Evolutionary conservation across 345 rosid species (phyloP).

Genomic region (Arabidopsis suecica): DNA sequence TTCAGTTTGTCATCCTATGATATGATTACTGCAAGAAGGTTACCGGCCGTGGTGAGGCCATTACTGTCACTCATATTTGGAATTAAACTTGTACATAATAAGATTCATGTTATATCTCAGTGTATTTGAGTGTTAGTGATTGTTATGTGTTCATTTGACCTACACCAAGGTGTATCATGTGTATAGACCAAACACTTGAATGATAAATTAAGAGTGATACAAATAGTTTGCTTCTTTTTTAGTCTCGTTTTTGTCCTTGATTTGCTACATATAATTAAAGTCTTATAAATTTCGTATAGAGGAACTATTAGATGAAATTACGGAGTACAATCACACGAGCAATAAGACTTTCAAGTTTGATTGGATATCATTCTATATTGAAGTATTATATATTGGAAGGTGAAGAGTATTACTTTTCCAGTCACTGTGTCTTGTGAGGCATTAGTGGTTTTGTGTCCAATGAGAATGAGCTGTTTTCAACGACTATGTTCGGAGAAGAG

Average conservation of each 20-base stretch:
- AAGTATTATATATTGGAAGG: conserved; percentile 8
- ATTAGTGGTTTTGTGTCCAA: conserved; percentile 10
- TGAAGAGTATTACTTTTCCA: background rate
- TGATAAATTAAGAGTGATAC: conserved; percentile 1
- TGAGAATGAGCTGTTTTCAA: conserved; percentile 33
- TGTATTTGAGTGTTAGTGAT: conserved; percentile 16
- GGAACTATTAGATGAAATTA: background rate
- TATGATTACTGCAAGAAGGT: conserved; percentile 21
- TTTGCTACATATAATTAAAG: background rate
- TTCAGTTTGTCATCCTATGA: conserved; percentile 11
- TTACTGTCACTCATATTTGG: conserved; percentile 29
- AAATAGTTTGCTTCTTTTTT: conserved; percentile 6
- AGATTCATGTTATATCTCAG: background rate
- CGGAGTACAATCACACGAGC: background rate
- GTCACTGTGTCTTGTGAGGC: conserved; percentile 37
- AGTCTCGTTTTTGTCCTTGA: background rate
- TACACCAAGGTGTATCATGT: conserved; percentile 17
- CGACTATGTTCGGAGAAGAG: conserved; percentile 14
- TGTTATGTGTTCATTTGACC: background rate
- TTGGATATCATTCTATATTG: background rate
- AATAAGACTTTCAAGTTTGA: background rate
- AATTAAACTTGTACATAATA: conserved; percentile 22
- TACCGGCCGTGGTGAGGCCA: conserved; percentile 14
- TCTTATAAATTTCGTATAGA: conserved; percentile 5
- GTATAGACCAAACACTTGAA: conserved; percentile 28